Conservation (phyloP, 1,139 yeast genomes). For the Geotrichum fermentans region DNA sequence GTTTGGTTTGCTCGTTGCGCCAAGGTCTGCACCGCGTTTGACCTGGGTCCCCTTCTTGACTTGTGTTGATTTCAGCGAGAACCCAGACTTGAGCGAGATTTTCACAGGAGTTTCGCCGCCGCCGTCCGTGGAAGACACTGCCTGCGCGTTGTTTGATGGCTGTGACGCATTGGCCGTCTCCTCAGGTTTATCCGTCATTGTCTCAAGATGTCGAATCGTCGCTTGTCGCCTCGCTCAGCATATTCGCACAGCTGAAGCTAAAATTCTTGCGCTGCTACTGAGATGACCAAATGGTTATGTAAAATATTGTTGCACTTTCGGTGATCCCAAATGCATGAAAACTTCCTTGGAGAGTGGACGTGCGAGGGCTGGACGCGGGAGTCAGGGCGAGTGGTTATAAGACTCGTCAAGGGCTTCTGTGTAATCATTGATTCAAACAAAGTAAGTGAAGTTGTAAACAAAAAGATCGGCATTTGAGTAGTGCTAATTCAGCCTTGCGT, state of each 20-base stretch:
- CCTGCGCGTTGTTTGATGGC: too few relatives aligned
- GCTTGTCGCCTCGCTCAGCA: background rate
- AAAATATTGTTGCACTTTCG: background rate
- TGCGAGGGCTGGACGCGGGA: too few relatives aligned
- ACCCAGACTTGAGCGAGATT: background rate
- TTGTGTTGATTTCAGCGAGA: constrained; percentile 1
- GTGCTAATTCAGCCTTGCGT: too few relatives aligned
- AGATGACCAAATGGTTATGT: background rate
- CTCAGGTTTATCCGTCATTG: background rate
- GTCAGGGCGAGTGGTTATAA: too few relatives aligned
- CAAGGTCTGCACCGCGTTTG: too few relatives aligned
- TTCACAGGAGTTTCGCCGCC: background rate
- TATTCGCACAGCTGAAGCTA: background rate
- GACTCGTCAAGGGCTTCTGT: too few relatives aligned
- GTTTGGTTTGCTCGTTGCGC: too few relatives aligned
- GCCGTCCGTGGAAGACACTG: background rate
- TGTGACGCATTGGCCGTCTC: too few relatives aligned
- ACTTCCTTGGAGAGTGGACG: too few relatives aligned
- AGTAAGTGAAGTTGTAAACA: too few relatives aligned
- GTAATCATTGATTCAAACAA: too few relatives aligned
- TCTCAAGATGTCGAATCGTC: background rate
- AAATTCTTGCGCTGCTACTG: background rate
- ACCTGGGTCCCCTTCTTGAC: constrained; percentile 1
- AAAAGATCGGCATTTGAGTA: too few relatives aligned
- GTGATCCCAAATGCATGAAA: background rate